phyloP scores from a whole-genome alignment of 148 eudicot genomes.

The Bassia scoparia region DNA sequence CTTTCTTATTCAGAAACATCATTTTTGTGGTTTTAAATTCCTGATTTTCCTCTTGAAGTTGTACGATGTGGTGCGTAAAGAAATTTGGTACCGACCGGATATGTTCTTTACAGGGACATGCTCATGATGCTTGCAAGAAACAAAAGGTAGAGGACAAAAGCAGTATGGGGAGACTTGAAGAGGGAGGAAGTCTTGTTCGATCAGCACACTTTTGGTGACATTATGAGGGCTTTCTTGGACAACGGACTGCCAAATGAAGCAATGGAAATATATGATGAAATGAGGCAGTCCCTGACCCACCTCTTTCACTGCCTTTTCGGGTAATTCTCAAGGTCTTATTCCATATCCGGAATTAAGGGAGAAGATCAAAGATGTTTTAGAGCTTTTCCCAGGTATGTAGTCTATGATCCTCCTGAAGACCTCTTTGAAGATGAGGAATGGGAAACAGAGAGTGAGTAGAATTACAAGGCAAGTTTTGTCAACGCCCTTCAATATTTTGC shows the following conservation, averaged over 20 bases:
- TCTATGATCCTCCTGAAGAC: slow-evolving; percentile 86
- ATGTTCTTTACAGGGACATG: slow-evolving; percentile 97
- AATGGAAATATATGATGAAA: slow-evolving; percentile 86
- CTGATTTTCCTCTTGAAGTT: slow-evolving; percentile 37
- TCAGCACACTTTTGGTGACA: slow-evolving; percentile 95
- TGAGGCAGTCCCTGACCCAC: slow-evolving; percentile 91
- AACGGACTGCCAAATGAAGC: slow-evolving; percentile 67
- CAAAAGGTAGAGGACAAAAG: slow-evolving; percentile 60
- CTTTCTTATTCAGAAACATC: background rate
- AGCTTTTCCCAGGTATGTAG: slow-evolving; percentile 74
- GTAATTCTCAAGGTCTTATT: slow-evolving; percentile 80
- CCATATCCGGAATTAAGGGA: slow-evolving; percentile 90
- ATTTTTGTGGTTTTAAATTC: background rate
- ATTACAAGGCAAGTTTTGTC: slow-evolving; percentile 20
- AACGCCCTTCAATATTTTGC: background rate
- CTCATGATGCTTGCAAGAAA: slow-evolving; percentile 91
- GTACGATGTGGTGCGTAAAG: slow-evolving; percentile 83
- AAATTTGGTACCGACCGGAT: slow-evolving; percentile 99
- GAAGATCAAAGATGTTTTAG: slow-evolving; percentile 77
- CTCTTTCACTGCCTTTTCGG: slow-evolving; percentile 78
- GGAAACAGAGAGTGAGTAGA: slow-evolving; percentile 50
- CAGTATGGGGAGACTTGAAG: slow-evolving; percentile 78
- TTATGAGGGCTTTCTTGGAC: slow-evolving; percentile 77
- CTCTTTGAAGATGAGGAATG: slow-evolving; percentile 53
- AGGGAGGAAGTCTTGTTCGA: slow-evolving; percentile 75